A percentile compares a stretch with the other conserved stretches of the same genome.
These are phyloP conservation scores for Paecilomyces niveus DNA, from an alignment of 2,329 filamentous ascomycete species.

Conservation along the genomic window DNA sequence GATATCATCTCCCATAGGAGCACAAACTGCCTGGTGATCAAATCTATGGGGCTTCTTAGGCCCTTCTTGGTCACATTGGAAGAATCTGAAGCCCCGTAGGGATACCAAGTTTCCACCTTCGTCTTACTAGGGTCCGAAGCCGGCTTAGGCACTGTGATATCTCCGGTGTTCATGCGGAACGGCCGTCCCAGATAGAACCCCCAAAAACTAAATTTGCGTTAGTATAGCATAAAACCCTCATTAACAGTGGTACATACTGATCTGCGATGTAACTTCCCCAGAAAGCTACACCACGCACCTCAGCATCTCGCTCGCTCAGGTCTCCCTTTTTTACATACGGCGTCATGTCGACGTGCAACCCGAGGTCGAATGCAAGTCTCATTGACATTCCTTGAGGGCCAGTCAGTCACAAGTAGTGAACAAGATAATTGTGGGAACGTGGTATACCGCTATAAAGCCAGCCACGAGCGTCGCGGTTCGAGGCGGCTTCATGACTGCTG, in stretches of 20 bases:
- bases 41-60: slow-evolving; percentile 23
- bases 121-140: slow-evolving; percentile 16
- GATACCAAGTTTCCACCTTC: slow-evolving; percentile 24
- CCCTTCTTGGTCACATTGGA: slow-evolving; percentile 10
- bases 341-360: slow-evolving; percentile 35
- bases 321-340: slow-evolving; percentile 33
- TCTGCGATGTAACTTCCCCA: slow-evolving; percentile 40
- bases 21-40: slow-evolving; percentile 32
- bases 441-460: slow-evolving; percentile 41
- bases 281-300: slow-evolving; percentile 33
- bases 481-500: slow-evolving; percentile 39
- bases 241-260: slow-evolving; percentile 19
- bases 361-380: slow-evolving; percentile 40
- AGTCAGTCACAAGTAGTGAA: neutral
- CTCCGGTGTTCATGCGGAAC: slow-evolving; percentile 34
- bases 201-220: slow-evolving; percentile 25
- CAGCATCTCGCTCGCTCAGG: slow-evolving; percentile 32
- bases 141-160: slow-evolving; percentile 35
- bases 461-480: slow-evolving; percentile 37
- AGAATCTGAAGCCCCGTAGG: slow-evolving; percentile 19
- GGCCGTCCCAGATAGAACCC: slow-evolving; percentile 39
- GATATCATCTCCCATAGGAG: slow-evolving; percentile 39
- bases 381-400: slow-evolving; percentile 34
- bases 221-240: neutral
- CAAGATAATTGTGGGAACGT: neutral